phyloP scores from a whole-genome alignment of 2,329 filamentous ascomycete genomes.

The Epichloe bromicola region DNA sequence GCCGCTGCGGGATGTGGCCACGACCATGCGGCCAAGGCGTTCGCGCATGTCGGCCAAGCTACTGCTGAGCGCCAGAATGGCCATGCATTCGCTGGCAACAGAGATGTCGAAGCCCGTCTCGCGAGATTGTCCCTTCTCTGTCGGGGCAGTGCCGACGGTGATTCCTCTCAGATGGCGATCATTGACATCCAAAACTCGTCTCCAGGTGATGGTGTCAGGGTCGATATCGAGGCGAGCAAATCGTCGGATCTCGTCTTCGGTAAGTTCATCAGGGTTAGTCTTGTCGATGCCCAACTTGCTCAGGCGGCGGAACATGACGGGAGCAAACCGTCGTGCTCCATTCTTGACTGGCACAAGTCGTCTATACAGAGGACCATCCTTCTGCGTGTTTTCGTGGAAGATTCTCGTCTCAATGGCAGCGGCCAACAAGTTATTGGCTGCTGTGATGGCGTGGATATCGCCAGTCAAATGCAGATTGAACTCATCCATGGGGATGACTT shows the following conservation, averaged over 20 bases:
- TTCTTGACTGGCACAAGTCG: slow-evolving; percentile 84
- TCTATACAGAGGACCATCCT: slow-evolving; percentile 75
- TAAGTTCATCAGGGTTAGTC: slow-evolving; percentile 83
- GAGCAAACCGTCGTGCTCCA: slow-evolving; percentile 73
- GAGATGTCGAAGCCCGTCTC: slow-evolving; percentile 96
- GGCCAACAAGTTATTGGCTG: slow-evolving; percentile 91
- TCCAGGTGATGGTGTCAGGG: slow-evolving; percentile 93
- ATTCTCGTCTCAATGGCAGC: slow-evolving; percentile 96
- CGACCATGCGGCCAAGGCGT: slow-evolving; percentile 87
- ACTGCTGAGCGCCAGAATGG: slow-evolving; percentile 87
- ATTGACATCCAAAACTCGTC: slow-evolving; percentile 91
- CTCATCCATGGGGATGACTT: slow-evolving; percentile 99
- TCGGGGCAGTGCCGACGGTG: slow-evolving; percentile 75
- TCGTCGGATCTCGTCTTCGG: slow-evolving; percentile 70
- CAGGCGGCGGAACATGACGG: slow-evolving; percentile 82
- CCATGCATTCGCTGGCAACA: slow-evolving; percentile 96
- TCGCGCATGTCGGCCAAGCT: slow-evolving; percentile 81
- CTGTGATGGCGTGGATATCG: slow-evolving; percentile 94
- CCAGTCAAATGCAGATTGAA: slow-evolving; percentile 97
- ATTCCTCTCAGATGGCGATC: slow-evolving; percentile 85
- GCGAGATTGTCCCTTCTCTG: slow-evolving; percentile 78
- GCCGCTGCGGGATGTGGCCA: slow-evolving; percentile 72
- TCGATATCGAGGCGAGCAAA: slow-evolving; percentile 97
- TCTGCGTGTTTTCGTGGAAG: slow-evolving; percentile 94
- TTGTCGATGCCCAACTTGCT: slow-evolving; percentile 95